Evolutionary conservation across 2,329 filamentous ascomycete species (phyloP).

Genomic region (Lecanicillium sp.): DNA sequence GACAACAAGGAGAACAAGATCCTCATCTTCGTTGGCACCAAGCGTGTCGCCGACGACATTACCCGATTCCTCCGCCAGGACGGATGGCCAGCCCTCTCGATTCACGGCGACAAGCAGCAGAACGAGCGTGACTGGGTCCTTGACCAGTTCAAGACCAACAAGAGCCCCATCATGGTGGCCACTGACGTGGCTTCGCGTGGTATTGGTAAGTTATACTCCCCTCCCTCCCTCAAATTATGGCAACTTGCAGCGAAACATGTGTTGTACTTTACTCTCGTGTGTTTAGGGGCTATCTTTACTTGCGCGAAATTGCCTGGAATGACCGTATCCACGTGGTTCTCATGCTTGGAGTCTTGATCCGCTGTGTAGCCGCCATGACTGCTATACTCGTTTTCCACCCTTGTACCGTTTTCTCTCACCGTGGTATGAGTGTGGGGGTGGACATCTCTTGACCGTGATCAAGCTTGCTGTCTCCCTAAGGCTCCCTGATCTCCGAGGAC

Average conservation of each 20-base stretch:
- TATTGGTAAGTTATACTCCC: conserved; percentile 84
- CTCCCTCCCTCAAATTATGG: conserved; percentile 36
- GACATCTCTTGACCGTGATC: conserved; percentile 68
- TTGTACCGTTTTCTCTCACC: conserved; percentile 53
- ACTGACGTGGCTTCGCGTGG: conserved; percentile 99
- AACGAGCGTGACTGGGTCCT: conserved; percentile 99
- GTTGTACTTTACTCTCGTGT: conserved; percentile 82
- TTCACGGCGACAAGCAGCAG: conserved; percentile 98
- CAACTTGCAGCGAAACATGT: conserved; percentile 53
- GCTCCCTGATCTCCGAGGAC: conserved; percentile 51
- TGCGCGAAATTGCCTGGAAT: conserved; percentile 90
- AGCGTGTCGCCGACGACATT: conserved; percentile 96
- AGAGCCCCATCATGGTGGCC: conserved; percentile 99
- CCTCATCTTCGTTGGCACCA: conserved; percentile 87
- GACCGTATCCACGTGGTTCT: conserved; percentile 78
- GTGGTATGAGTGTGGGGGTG: conserved; percentile 73
- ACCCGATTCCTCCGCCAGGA: conserved; percentile 96
- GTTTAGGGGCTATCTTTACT: conserved; percentile 81
- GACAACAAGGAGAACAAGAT: conserved; percentile 93
- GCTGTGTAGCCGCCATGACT: conserved; percentile 53
- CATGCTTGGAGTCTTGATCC: conserved; percentile 79
- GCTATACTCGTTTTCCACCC: conserved; percentile 72
- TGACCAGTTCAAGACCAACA: conserved; percentile 98
- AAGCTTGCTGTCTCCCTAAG: conserved; percentile 56
- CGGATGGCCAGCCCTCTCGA: conserved; percentile 95